Percentiles rank a stretch among this genome's conserved stretches.
These are phyloP conservation scores for Monosporascus sp. DNA, from an alignment of 2,329 filamentous ascomycete genomes.

Conservation along the genomic window DNA sequence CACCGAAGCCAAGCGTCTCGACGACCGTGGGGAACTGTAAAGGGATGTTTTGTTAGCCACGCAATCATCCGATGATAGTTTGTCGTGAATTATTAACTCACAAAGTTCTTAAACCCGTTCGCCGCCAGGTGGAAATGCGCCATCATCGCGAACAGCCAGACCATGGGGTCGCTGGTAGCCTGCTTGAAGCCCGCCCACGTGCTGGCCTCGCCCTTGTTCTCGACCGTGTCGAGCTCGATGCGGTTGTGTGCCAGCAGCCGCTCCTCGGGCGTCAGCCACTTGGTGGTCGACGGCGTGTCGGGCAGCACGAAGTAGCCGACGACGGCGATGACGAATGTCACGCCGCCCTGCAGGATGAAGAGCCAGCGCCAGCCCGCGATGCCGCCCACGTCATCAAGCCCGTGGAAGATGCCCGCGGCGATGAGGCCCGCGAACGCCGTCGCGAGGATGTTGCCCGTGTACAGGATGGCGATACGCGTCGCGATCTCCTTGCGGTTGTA, in stretches of 20 bases:
- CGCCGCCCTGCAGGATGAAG: conserved; percentile 12
- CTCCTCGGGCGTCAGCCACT: conserved; percentile 40
- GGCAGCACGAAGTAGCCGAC: conserved; percentile 31
- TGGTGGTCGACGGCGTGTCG: conserved; percentile 32
- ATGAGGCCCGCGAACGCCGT: conserved; percentile 36
- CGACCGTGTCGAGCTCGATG: conserved; percentile 24
- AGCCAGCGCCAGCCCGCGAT: conserved; percentile 34
- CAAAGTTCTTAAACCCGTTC: conserved; percentile 4
- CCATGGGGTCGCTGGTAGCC: conserved; percentile 35
- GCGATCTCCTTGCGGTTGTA: conserved; percentile 43
- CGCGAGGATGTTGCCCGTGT: conserved; percentile 33
- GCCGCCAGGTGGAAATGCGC: conserved; percentile 36
- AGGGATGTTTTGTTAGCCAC: conserved; percentile 11
- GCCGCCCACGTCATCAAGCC: conserved; percentile 28
- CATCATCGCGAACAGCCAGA: conserved; percentile 42
- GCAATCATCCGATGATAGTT: not conserved
- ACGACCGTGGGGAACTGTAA: conserved; percentile 29
- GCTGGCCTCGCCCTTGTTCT: conserved; percentile 28
- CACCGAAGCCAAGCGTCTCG: conserved; percentile 36
- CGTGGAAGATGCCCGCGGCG: conserved; percentile 32
- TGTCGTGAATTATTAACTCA: no score
- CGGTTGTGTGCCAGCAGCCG: conserved; percentile 36
- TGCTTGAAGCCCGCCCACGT: conserved; percentile 36
- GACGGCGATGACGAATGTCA: conserved; percentile 14
- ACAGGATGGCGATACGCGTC: conserved; percentile 28